These are phyloP conservation scores for Rhazya stricta DNA, from an alignment of 257 asterid species.

Conservation along the genomic window DNA sequence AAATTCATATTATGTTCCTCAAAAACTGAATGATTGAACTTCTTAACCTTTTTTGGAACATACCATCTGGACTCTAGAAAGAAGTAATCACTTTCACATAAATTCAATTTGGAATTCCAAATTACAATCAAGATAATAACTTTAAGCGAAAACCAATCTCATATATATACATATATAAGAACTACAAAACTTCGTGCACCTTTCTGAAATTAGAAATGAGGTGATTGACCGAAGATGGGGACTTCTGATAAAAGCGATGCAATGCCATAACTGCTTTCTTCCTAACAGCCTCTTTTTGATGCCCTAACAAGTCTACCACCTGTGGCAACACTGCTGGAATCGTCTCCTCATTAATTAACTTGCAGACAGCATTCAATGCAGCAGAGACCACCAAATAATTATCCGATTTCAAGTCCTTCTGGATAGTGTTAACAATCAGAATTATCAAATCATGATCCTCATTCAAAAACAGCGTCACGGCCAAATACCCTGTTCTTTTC, in stretches of 20 bases:
- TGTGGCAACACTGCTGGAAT: constrained; percentile 93
- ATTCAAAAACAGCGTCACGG: constrained; percentile 76
- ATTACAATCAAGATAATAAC: neutral
- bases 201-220: constrained; percentile 79
- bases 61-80: neutral
- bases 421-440: constrained; percentile 89
- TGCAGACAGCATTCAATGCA: constrained; percentile 84
- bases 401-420: constrained; percentile 94
- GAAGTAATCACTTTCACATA: neutral
- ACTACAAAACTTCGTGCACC: constrained; percentile 38
- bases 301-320: constrained; percentile 79
- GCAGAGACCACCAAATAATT: constrained; percentile 82
- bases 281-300: constrained; percentile 89
- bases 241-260: constrained; percentile 73
- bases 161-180: neutral
- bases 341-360: constrained; percentile 94
- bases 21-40: neutral
- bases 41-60: neutral
- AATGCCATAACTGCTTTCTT: constrained; percentile 97
- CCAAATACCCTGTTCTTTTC: constrained; percentile 86
- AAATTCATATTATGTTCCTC: neutral
- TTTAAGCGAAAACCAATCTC: neutral
- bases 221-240: constrained; percentile 83
- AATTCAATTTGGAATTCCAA: neutral
- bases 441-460: constrained; percentile 97